Conservation (phyloP, 2,329 filamentous ascomycete species). For the Botrytis porri region DNA sequence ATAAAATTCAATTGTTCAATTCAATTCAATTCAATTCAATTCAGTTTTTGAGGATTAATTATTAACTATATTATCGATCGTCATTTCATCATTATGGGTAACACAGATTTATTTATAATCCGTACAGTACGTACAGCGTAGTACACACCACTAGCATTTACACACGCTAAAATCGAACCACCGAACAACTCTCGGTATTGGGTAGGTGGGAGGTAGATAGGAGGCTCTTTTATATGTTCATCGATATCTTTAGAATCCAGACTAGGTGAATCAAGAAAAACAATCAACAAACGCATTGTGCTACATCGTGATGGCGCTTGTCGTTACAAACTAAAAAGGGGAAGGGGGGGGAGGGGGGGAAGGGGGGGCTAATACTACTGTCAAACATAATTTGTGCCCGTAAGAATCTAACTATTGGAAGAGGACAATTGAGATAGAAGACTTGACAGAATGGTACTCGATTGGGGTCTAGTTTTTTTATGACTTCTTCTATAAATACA, state of each 20-base stretch:
- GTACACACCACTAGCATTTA: neutral
- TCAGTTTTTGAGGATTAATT: neutral
- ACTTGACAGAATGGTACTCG: too few relatives aligned
- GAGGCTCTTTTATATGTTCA: neutral
- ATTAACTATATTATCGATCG: neutral
- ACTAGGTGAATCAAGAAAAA: neutral
- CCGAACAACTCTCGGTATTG: neutral
- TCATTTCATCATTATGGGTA: slow-evolving; percentile 6
- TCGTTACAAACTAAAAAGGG: neutral
- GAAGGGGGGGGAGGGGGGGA: neutral
- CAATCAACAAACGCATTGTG: neutral
- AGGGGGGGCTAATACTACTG: neutral
- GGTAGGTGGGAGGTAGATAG: too few relatives aligned
- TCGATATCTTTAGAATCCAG: neutral
- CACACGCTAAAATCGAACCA: neutral
- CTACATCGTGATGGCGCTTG: neutral
- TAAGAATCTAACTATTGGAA: neutral
- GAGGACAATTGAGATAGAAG: neutral
- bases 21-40: neutral
- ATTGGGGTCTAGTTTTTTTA: neutral
- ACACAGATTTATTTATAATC: neutral
- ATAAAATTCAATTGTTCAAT: neutral
- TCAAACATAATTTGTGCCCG: neutral
- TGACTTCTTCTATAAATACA: neutral
- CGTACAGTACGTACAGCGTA: neutral